These are phyloP conservation scores for Fusarium illudens DNA, from an alignment of 2,329 filamentous ascomycete species.

Conservation along the genomic window DNA sequence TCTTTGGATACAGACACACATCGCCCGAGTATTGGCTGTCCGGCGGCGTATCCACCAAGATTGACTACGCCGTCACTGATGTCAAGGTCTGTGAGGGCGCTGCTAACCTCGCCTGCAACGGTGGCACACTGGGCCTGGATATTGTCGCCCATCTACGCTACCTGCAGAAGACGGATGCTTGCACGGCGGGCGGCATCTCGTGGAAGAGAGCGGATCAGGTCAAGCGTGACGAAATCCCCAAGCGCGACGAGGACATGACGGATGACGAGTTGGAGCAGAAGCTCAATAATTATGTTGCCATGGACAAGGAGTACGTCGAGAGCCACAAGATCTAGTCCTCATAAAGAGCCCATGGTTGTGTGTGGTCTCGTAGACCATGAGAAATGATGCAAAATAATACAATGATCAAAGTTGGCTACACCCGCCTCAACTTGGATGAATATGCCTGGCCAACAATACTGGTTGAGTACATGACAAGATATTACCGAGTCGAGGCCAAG, in stretches of 20 bases:
- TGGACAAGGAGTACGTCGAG: conserved; percentile 47
- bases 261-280: conserved; percentile 51
- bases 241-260: conserved; percentile 28
- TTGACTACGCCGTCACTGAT: conserved; percentile 50
- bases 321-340: conserved; percentile 20
- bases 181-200: conserved; percentile 40
- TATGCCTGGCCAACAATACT: neutral
- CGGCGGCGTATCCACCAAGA: conserved; percentile 44
- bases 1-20: conserved; percentile 71
- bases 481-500: neutral
- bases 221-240: conserved; percentile 14
- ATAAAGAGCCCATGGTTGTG: neutral
- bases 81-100: conserved; percentile 60
- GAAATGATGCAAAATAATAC: conserved; percentile 5
- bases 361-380: neutral
- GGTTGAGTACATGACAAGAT: neutral
- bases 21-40: conserved; percentile 74
- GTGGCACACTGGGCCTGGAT: conserved; percentile 56
- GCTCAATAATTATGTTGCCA: conserved; percentile 47
- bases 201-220: conserved; percentile 39
- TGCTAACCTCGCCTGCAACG: conserved; percentile 60
- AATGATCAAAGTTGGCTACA: neutral
- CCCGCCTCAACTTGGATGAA: neutral
- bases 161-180: conserved; percentile 55
- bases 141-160: conserved; percentile 59